phyloP scores from a whole-genome alignment of 2,329 filamentous ascomycete species.

The Simplicillium sp. region DNA sequence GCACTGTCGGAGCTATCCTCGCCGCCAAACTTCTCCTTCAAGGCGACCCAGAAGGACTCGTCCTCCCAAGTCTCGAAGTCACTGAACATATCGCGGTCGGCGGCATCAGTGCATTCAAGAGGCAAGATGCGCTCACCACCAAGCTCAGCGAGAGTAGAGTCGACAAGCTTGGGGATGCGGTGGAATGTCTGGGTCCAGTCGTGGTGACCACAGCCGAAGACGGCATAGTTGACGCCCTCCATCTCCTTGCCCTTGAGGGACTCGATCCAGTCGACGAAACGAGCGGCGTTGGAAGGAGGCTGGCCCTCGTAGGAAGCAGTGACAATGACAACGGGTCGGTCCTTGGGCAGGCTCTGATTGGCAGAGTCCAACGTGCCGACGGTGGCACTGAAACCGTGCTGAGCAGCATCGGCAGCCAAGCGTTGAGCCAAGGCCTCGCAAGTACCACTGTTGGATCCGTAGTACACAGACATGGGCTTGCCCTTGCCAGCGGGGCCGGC shows the following conservation, averaged over 20 bases:
- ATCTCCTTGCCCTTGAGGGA: conserved; percentile 39
- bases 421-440: conserved; percentile 61
- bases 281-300: conserved; percentile 60
- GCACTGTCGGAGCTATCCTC: conserved; percentile 15
- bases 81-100: conserved; percentile 55
- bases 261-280: conserved; percentile 60
- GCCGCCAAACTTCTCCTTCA: conserved; percentile 32
- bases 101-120: conserved; percentile 50
- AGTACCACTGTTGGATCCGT: conserved; percentile 67
- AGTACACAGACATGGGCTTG: conserved; percentile 54
- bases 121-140: conserved; percentile 25
- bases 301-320: conserved; percentile 67
- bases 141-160: conserved; percentile 36
- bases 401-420: conserved; percentile 47
- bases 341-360: conserved; percentile 47
- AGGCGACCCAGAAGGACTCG: conserved; percentile 36
- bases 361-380: conserved; percentile 51
- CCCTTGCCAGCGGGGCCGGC: conserved; percentile 10
- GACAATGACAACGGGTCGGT: conserved; percentile 55
- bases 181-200: conserved; percentile 59
- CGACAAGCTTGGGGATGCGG: conserved; percentile 53
- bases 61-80: conserved; percentile 62
- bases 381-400: conserved; percentile 48
- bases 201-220: conserved; percentile 57
- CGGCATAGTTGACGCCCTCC: conserved; percentile 50